These are phyloP conservation scores for Suillus americanus DNA, from an alignment of 768 basidiomycete species.

Conservation along the genomic window DNA sequence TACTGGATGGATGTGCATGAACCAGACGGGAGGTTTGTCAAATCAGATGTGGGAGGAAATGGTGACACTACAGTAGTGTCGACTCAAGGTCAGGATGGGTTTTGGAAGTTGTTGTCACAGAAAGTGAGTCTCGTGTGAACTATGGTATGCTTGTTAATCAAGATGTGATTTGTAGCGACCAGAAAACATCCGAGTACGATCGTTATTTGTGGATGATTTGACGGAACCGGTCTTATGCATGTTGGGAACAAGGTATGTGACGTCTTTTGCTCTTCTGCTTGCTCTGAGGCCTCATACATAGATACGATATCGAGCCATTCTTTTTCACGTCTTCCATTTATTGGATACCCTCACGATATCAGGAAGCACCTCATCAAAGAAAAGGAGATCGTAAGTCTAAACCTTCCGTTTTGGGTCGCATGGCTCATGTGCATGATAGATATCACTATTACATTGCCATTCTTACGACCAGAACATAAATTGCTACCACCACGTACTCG, in stretches of 20 bases:
- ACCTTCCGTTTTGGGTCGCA: slow-evolving; percentile 10
- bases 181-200: slow-evolving; percentile 18
- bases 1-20: slow-evolving; percentile 23
- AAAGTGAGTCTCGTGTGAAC: slow-evolving; percentile 27
- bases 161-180: slow-evolving; percentile 11
- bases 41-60: not conserved
- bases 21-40: not conserved
- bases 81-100: slow-evolving; percentile 10
- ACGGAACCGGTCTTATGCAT: slow-evolving; percentile 30
- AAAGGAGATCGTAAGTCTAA: slow-evolving; percentile 31
- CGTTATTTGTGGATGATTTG: slow-evolving; percentile 29
- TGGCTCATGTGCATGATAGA: not conserved
- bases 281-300: slow-evolving; percentile 2
- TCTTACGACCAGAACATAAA: not conserved
- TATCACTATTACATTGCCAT: slow-evolving; percentile 4
- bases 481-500: too few species aligned
- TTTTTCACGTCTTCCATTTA: slow-evolving; percentile 34
- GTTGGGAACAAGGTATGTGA: slow-evolving; percentile 28
- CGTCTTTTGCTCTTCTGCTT: not conserved
- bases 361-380: slow-evolving; percentile 21
- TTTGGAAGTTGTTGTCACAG: slow-evolving; percentile 29
- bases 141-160: not conserved
- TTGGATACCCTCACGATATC: slow-evolving; percentile 33
- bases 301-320: slow-evolving; percentile 35
- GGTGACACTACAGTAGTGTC: slow-evolving; percentile 11